phyloP scores from a whole-genome alignment of 495 filamentous ascomycete genomes.

The Penicillium herquei region DNA sequence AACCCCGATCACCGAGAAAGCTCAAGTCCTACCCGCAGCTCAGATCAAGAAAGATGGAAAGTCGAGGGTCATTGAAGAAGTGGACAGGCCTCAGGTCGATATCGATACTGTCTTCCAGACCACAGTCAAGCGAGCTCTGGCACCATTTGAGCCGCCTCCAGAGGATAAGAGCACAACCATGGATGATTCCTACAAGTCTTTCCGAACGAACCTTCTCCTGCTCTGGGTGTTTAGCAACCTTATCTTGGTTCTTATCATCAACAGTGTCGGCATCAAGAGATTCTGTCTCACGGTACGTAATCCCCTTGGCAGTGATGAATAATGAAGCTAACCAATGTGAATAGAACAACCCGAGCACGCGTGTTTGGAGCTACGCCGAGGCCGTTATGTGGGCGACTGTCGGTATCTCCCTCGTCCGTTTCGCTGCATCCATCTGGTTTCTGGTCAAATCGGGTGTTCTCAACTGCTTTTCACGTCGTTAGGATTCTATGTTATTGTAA shows the following conservation, averaged over 20 bases:
- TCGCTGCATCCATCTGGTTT: conserved; percentile 11
- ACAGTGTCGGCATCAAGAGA: conserved; percentile 67
- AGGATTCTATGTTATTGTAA: neutral
- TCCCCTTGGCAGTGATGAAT: neutral
- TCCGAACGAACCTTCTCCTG: conserved; percentile 81
- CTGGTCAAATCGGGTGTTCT: conserved; percentile 5
- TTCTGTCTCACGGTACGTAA: conserved; percentile 73
- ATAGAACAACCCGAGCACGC: conserved; percentile 1
- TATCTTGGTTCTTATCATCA: conserved; percentile 73
- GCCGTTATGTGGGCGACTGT: conserved; percentile 11
- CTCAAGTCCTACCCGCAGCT: conserved; percentile 82
- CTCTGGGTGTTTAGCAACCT: conserved; percentile 87
- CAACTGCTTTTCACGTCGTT: neutral
- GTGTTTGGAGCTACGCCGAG: conserved; percentile 9
- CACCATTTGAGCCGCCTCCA: conserved; percentile 49
- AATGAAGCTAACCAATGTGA: neutral
- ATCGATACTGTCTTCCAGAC: conserved; percentile 89
- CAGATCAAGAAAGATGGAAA: conserved; percentile 67
- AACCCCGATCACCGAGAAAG: conserved; percentile 95
- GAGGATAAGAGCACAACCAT: conserved; percentile 58
- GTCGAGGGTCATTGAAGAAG: conserved; percentile 91
- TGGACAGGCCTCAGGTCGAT: conserved; percentile 88
- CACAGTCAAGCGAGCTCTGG: conserved; percentile 83
- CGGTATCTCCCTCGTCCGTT: conserved; percentile 10
- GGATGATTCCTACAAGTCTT: conserved; percentile 92